Evolutionary conservation across 768 basidiomycete genomes (phyloP), one percentile per base, ranked within the genome.

Genomic region (Russula sp.): DNA sequence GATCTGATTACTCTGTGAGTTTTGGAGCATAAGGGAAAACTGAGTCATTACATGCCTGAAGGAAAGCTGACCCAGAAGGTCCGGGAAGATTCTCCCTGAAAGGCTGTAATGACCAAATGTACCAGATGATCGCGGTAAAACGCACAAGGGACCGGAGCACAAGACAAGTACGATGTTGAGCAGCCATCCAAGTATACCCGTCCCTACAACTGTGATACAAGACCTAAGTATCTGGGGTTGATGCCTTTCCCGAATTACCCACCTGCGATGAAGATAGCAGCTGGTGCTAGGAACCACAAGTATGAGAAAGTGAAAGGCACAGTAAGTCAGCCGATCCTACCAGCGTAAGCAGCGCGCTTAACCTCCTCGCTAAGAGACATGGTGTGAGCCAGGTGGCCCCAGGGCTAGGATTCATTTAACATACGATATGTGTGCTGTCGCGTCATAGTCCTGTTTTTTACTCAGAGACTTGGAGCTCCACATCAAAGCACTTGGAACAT

Each of bases 151-250:
- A 7, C 90, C 90, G 20, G 88, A 89, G 72, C 90, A 93, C 9
- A 94, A 77, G n/a, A 94, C 80, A 35, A 93, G 73, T 5, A 92
- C 86, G 65, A 96, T 88, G 73, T 94, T 96, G 63, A 93, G 79
- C 9, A 94, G 68, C 91, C 91, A 93, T 38, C 91, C 90, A 63
- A 91, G 79, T 48, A 87, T 73, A 58, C 87, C 87, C 5, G 87
- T 89, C 5, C 88, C 87, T 59, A 90, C 75, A 34, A 90, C 88
- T 83, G 59, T 82, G 60, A 84, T 80, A 70, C 86, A 83, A 66
- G 22, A 84, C 84, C 8, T 85, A 83, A 45, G 81, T 77, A 20
- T 82, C 82, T 9, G 81, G 81, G 76, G 42, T 25, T 58, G 13
- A 61, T 42, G 52, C 10, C 14, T 42, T 34, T 61, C 39, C 22